phyloP scores from a whole-genome alignment of 2,329 filamentous ascomycete species.

The Furcasterigmium sp. region DNA sequence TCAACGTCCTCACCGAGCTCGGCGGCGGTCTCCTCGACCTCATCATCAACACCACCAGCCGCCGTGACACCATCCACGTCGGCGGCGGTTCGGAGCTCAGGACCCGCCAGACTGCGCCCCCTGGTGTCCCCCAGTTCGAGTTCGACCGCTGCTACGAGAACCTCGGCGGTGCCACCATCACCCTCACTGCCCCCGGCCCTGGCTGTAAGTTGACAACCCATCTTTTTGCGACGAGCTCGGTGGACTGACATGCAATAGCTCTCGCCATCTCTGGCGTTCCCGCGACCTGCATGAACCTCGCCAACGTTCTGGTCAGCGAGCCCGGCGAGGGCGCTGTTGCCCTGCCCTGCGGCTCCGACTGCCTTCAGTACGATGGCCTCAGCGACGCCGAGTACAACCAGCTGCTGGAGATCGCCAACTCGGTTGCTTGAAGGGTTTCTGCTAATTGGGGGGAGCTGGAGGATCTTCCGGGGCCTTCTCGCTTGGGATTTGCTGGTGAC shows the following conservation, averaged over 20 bases:
- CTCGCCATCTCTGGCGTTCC: slow-evolving; percentile 9
- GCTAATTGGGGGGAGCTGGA: too few relatives aligned
- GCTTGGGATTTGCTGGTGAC: too few relatives aligned
- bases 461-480: too few relatives aligned
- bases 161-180: slow-evolving; percentile 7
- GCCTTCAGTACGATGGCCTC: slow-evolving; percentile 13
- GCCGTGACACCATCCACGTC: background rate
- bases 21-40: slow-evolving; percentile 6
- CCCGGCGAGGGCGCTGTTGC: slow-evolving; percentile 10
- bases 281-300: slow-evolving; percentile 16
- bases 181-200: slow-evolving; percentile 3
- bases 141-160: slow-evolving; percentile 10
- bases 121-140: slow-evolving; percentile 10
- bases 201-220: slow-evolving; percentile 1
- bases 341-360: slow-evolving; percentile 14
- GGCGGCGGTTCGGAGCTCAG: background rate
- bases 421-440: too few relatives aligned
- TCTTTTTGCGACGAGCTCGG: background rate
- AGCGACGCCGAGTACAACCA: slow-evolving; percentile 21
- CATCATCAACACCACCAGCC: slow-evolving; percentile 1
- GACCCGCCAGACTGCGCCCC: too few relatives aligned
- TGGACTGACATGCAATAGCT: too few relatives aligned
- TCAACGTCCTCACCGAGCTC: slow-evolving; percentile 6
- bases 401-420: too few relatives aligned
- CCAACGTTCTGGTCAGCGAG: slow-evolving; percentile 12